These are phyloP conservation scores for Mallotus repandus DNA, from an alignment of 441 rosid species.

Conservation along the genomic window DNA sequence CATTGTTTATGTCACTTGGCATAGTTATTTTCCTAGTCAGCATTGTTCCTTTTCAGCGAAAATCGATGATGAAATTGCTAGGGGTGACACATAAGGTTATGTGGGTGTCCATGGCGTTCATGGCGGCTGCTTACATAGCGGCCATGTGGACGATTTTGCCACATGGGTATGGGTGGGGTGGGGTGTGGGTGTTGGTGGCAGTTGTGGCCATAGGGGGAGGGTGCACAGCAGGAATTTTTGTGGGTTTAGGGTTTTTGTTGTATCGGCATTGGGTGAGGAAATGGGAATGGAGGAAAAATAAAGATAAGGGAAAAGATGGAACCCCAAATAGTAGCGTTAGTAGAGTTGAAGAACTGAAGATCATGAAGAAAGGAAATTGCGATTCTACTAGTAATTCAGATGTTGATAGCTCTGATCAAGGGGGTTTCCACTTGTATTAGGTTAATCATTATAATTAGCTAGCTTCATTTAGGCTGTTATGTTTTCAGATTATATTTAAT, in stretches of 20 bases:
- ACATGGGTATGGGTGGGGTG: slow-evolving; percentile 22
- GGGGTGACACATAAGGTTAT: slow-evolving; percentile 47
- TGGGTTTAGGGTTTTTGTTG: slow-evolving; percentile 37
- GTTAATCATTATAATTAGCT: neutral
- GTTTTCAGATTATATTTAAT: neutral
- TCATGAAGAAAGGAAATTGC: slow-evolving; percentile 22
- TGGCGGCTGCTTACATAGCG: slow-evolving; percentile 49
- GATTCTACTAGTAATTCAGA: slow-evolving; percentile 38
- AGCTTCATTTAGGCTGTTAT: neutral
- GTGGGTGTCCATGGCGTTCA: slow-evolving; percentile 55
- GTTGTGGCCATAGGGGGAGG: slow-evolving; percentile 43
- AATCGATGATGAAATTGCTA: slow-evolving; percentile 41
- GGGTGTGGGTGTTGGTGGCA: slow-evolving; percentile 37
- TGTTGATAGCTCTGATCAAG: slow-evolving; percentile 42
- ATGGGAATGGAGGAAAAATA: slow-evolving; percentile 38
- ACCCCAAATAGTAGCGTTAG: slow-evolving; percentile 38
- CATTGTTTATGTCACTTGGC: slow-evolving; percentile 46
- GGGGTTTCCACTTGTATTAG: slow-evolving; percentile 40
- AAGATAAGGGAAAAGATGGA: slow-evolving; percentile 16
- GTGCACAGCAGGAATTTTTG: slow-evolving; percentile 30
- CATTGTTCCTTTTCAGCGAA: slow-evolving; percentile 52
- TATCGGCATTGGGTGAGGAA: slow-evolving; percentile 41
- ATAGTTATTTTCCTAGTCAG: slow-evolving; percentile 51
- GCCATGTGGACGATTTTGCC: slow-evolving; percentile 54
- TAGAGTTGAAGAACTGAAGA: slow-evolving; percentile 37